Base-by-base conservation (phyloP, 2,329 filamentous ascomycete genomes). In the Uncinocarpus reesii region DNA sequence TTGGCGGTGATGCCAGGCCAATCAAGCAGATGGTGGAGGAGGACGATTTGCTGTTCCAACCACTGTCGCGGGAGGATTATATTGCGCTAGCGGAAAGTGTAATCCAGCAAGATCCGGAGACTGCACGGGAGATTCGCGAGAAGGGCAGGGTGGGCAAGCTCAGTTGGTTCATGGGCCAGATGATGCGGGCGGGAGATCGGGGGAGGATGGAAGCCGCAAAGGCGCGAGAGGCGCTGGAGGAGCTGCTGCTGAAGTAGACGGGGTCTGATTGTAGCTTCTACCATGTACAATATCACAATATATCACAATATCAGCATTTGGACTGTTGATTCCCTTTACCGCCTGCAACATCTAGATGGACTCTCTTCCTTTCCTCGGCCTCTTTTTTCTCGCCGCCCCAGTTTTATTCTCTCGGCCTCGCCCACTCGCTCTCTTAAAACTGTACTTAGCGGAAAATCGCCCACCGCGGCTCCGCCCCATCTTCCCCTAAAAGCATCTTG, bases 121-220 rank as follows among this genome's bases (percentile, higher is more conserved):
- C 80, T 66, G 78, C 80, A 1, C 66, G 71, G 47, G 74, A 79
- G 45, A 79, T 84, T 42, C 67, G 73, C 35, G 67, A 71, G 40
- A 79, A 77, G 57, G 74, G 75, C 0, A 78, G 82, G 54, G 67
- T 70, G 24, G 78, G 79, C n/a, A 85, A 84, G 62, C 62, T 82
- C 5, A 79, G 78, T 57, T 84, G 76, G 69, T 76, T 84, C 56
- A 74, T 85, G 11, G 81, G 81, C 8, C 77, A 82, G 62, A 82
- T 84, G 76, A 79, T 84, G 65, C 70, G 76, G 37, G 65, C 68
- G 52, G 78, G 77, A 23, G 71, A 74, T 23, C 76, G 78, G 51
- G 79, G 79, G 0, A 76, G 76, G 1, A 74, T 84, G 5, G 78
- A 83, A 61, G 76, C 81, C 3, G 69, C 70, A 49, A 72, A 72